Evolutionary conservation across 371 early-diverging fungal species (phyloP).

Genomic region (Haplosporangium sp.): DNA sequence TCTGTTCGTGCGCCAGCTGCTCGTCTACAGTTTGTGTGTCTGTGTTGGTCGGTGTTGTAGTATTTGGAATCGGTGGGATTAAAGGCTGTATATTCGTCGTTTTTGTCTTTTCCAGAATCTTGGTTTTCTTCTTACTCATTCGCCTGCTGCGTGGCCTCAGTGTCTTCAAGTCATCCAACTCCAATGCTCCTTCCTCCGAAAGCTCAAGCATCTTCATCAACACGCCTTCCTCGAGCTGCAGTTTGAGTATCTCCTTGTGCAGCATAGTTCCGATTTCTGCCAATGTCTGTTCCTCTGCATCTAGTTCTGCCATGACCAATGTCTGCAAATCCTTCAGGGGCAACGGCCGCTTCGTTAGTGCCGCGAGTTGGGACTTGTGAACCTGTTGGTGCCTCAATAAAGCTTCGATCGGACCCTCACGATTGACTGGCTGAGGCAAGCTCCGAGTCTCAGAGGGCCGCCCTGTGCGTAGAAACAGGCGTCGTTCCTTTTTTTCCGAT

Average conservation of each 20-base stretch:
- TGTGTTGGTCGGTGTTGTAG: too few relatives aligned
- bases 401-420: conserved; percentile 7
- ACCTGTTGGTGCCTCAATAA: conserved; percentile 14
- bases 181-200: conserved; percentile 9
- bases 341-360: conserved; percentile 19
- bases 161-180: conserved; percentile 15
- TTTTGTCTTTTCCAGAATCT: not conserved
- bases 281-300: conserved; percentile 16
- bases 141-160: conserved; percentile 9
- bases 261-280: conserved; percentile 9
- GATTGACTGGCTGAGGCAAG: conserved; percentile 3
- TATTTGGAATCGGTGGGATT: too few relatives aligned
- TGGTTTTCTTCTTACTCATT: not conserved
- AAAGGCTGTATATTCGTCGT: not conserved
- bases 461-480: not conserved
- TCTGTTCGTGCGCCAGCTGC: not conserved
- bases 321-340: conserved; percentile 27
- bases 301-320: conserved; percentile 21
- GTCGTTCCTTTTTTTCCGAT: not conserved
- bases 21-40: not conserved
- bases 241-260: conserved; percentile 40
- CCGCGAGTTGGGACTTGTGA: not conserved
- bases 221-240: conserved; percentile 48
- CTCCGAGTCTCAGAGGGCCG: not conserved
- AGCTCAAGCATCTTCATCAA: conserved; percentile 28